Conservation (phyloP, 176 grass and related monocot species). For the Pontederia paniculata region DNA sequence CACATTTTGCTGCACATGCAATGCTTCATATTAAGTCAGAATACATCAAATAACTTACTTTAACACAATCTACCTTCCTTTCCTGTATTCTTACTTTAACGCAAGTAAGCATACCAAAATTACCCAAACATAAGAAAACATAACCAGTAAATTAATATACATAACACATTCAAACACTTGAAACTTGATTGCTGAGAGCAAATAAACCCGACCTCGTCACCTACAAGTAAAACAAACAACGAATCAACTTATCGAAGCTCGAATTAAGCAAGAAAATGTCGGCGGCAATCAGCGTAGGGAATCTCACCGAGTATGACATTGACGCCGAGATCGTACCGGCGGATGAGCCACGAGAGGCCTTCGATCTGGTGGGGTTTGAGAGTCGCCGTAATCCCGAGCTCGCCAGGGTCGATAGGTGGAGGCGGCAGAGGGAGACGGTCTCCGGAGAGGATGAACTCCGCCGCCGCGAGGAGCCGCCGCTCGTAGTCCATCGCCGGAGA, state of each 20-base stretch:
- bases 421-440: constrained; percentile 3
- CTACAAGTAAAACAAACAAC: constrained; percentile 26
- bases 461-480: constrained; percentile 47
- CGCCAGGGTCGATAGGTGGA: background rate
- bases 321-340: constrained; percentile 65
- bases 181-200: background rate
- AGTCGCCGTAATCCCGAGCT: constrained; percentile 48
- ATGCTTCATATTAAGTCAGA: too few relatives aligned
- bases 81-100: too few relatives aligned
- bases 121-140: background rate
- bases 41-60: too few relatives aligned
- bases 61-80: too few relatives aligned
- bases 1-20: too few relatives aligned
- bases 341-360: constrained; percentile 68
- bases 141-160: too few relatives aligned
- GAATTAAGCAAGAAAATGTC: background rate
- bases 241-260: background rate
- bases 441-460: constrained; percentile 42
- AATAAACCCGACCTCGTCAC: constrained; percentile 57
- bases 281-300: background rate
- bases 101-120: too few relatives aligned
- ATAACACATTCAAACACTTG: background rate
- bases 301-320: constrained; percentile 61
- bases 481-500: constrained; percentile 28
- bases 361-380: constrained; percentile 81